These are phyloP conservation scores for Biscogniauxia mediterranea DNA, from an alignment of 2,329 filamentous ascomycete genomes.

Conservation along the genomic window DNA sequence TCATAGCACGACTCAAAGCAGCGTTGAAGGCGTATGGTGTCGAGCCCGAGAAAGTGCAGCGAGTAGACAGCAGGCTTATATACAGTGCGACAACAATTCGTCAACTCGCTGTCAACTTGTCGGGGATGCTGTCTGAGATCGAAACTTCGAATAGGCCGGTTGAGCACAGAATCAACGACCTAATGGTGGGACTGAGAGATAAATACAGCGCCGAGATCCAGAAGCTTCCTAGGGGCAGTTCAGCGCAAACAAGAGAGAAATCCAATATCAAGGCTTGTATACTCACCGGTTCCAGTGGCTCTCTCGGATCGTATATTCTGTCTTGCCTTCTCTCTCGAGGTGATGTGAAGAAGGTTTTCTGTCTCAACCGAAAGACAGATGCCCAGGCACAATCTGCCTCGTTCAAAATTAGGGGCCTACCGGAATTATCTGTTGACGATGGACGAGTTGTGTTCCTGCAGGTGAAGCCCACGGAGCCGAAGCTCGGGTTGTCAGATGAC, in stretches of 20 bases:
- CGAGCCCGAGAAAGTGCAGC: conserved; percentile 10
- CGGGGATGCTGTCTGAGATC: conserved; percentile 6
- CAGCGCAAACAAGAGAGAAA: not conserved
- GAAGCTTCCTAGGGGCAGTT: not conserved
- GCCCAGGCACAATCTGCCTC: conserved; percentile 9
- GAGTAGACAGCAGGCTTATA: conserved; percentile 9
- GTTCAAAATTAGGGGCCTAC: conserved; percentile 13
- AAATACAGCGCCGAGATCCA: conserved; percentile 13
- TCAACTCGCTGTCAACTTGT: conserved; percentile 8
- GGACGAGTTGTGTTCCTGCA: conserved; percentile 22
- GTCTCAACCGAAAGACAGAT: conserved; percentile 14
- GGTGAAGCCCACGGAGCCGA: conserved; percentile 16
- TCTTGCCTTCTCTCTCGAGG: conserved; percentile 11
- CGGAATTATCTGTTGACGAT: conserved; percentile 4
- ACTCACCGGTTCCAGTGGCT: conserved; percentile 19
- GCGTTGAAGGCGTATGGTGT: conserved; percentile 19
- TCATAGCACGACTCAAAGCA: conserved; percentile 24
- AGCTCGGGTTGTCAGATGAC: conserved; percentile 15
- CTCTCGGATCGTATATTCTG: conserved; percentile 19
- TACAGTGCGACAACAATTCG: conserved; percentile 12
- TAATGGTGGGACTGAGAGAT: conserved; percentile 3
- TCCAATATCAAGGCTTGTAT: conserved; percentile 7
- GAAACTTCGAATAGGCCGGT: not conserved
- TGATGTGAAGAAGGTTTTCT: conserved; percentile 13
- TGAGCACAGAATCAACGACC: not conserved